Evolutionary conservation across 1,284 basidiomycete genomes (phyloP), one percentile per base, ranked within the genome.

Genomic region (Trametes sp.): DNA sequence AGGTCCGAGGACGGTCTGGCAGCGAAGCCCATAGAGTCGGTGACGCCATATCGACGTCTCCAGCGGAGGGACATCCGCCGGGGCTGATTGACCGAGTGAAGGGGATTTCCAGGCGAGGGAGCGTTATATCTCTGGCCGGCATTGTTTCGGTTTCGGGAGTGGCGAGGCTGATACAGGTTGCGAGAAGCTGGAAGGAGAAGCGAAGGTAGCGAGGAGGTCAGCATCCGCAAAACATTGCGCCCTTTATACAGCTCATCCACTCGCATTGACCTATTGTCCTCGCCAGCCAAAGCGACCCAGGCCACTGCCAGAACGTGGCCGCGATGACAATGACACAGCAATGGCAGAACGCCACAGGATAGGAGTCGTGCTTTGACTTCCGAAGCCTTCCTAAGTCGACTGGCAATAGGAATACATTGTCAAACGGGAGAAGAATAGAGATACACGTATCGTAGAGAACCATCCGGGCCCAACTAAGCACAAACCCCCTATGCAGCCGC

Each of bases 381-480:
- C 29, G 29, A 29, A 23, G 46, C 35, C 59, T 60, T 31, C 23
- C 16, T 29, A 21, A 44, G 21, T 38, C 21, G 50, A 44, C 55
- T 24, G 54, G 54, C 54, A 54, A 61, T 62, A 64, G 62, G 26
- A 54, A 53, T 61, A 66, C 63, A 66, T 51, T 59, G 36, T 28
- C 45, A 61, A 49, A 60, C 49, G 57, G 51, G 52, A 61, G 42
- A 29, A 26, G 41, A 41, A 64, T 61, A 67, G 52, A 57, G 63
- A 70, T 68, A 71, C 67, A 67, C 60, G 61, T 65, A 66, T 58
- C 69, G 53, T 63, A 67, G 55, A 68, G 42, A 28, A 49, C 54
- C 31, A 29, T 61, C 61, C 63, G 48, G 44, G 57, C 26, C 58
- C 26, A 45, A 21, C 51, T 36, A 52, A 46, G 42, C 28, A 57